Conservation (phyloP, 23 red algal species). For the Agarophyton chilense region DNA sequence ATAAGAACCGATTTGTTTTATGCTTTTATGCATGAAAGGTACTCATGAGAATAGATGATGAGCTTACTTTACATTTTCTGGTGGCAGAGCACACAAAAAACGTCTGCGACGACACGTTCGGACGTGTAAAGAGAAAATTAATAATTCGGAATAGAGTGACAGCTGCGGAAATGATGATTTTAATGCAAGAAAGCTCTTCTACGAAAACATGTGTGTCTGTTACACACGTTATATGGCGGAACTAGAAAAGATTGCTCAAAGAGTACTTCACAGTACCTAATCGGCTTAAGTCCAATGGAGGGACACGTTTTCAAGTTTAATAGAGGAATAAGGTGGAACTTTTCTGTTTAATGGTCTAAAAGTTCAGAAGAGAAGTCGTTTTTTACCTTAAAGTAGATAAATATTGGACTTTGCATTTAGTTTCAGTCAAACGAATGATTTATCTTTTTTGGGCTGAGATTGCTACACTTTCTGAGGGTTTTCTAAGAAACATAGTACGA, state of each 20-base stretch:
- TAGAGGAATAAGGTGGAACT: not conserved
- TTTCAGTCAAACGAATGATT: no score
- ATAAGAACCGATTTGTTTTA: constrained; percentile 43
- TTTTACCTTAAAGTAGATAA: no score
- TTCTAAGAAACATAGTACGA: no score
- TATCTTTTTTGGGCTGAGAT: no score
- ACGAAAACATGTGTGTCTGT: constrained; percentile 11
- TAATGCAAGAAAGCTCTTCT: constrained; percentile 21
- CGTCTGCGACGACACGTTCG: not conserved
- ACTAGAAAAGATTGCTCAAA: constrained; percentile 28
- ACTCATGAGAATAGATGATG: not conserved
- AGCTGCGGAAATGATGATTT: constrained; percentile 6
- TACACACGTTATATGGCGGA: constrained; percentile 2
- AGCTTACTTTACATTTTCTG: constrained; percentile 6
- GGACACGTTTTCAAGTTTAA: constrained; percentile 50
- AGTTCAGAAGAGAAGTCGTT: no score
- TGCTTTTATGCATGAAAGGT: not conserved
- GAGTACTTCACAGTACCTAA: constrained; percentile 11
- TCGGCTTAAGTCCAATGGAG: not conserved
- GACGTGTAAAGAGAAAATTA: constrained; percentile 15
- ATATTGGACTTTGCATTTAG: no score
- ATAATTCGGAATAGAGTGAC: not conserved
- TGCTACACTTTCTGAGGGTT: no score
- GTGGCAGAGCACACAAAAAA: constrained; percentile 50
- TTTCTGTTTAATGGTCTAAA: not conserved